A percentile compares a stretch with the other conserved stretches of the same genome.
phyloP scores from a whole-genome alignment of 2,329 filamentous ascomycete species.

The Keithomyces neogunnii region DNA sequence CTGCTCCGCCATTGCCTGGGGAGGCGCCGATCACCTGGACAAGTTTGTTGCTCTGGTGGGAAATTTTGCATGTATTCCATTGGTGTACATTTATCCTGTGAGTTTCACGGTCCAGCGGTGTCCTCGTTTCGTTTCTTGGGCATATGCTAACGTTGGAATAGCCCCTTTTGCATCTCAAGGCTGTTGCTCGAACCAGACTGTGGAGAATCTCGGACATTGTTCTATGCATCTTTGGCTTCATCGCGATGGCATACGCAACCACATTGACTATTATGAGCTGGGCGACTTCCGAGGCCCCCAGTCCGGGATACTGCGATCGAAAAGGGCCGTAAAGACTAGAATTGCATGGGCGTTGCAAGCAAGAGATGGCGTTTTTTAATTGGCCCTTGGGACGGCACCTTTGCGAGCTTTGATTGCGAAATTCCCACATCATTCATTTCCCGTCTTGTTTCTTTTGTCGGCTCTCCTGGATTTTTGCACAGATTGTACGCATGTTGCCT shows the following conservation, averaged over 20 bases:
- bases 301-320: slow-evolving; percentile 48
- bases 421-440: too few relatives aligned
- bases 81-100: slow-evolving; percentile 97
- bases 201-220: slow-evolving; percentile 65
- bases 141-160: slow-evolving; percentile 27
- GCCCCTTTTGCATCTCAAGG: slow-evolving; percentile 84
- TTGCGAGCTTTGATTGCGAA: too few relatives aligned
- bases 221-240: slow-evolving; percentile 72
- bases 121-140: background rate
- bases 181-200: slow-evolving; percentile 59
- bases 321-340: slow-evolving; percentile 12
- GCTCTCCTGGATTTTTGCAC: background rate
- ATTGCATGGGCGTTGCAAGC: background rate
- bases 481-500: slow-evolving; percentile 4
- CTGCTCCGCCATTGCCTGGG: slow-evolving; percentile 84
- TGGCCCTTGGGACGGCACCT: background rate
- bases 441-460: too few relatives aligned
- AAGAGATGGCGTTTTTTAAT: background rate
- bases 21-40: slow-evolving; percentile 84
- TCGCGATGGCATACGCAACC: slow-evolving; percentile 91
- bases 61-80: slow-evolving; percentile 93
- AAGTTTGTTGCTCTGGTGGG: slow-evolving; percentile 96
- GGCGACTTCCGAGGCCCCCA: slow-evolving; percentile 49
- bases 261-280: slow-evolving; percentile 79
- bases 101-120: slow-evolving; percentile 29